These are phyloP conservation scores for Tympanopsis confertula DNA, from an alignment of 2,329 filamentous ascomycete genomes.

Conservation along the genomic window DNA sequence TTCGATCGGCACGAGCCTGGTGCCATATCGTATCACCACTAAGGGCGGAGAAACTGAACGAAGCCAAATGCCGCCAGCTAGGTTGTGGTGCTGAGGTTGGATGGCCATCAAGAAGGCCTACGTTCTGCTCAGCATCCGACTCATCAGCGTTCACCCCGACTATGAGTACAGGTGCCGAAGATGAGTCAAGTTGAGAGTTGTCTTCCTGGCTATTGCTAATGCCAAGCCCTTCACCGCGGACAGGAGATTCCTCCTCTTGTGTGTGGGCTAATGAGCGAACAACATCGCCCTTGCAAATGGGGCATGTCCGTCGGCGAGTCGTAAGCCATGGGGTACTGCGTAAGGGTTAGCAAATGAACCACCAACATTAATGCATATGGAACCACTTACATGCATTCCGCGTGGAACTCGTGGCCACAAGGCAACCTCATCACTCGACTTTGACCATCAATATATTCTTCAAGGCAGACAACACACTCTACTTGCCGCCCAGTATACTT, in stretches of 20 bases:
- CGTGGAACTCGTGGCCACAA: constrained; percentile 96
- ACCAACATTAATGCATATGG: constrained; percentile 1
- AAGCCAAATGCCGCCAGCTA: not conserved
- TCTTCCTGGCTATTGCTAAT: not conserved
- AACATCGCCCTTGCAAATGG: constrained; percentile 96
- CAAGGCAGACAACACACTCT: constrained; percentile 91
- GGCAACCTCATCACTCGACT: constrained; percentile 93
- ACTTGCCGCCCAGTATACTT: constrained; percentile 59
- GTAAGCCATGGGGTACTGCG: constrained; percentile 88
- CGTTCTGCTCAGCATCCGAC: not conserved
- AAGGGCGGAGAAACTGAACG: not conserved
- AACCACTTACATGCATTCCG: constrained; percentile 83
- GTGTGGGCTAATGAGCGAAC: constrained; percentile 52
- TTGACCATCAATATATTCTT: constrained; percentile 90
- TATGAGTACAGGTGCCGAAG: not conserved
- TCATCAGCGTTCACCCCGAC: not conserved
- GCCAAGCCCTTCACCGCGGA: not conserved
- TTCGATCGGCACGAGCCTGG: not conserved
- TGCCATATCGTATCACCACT: not conserved
- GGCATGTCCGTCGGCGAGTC: constrained; percentile 88
- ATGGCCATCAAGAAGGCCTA: not conserved
- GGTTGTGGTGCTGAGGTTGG: not conserved
- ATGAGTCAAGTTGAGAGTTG: not conserved
- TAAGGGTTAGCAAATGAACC: constrained; percentile 8
- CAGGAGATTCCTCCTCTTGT: not conserved